Conservation (phyloP, 768 basidiomycete genomes). For the Lactarius sanguifluus region DNA sequence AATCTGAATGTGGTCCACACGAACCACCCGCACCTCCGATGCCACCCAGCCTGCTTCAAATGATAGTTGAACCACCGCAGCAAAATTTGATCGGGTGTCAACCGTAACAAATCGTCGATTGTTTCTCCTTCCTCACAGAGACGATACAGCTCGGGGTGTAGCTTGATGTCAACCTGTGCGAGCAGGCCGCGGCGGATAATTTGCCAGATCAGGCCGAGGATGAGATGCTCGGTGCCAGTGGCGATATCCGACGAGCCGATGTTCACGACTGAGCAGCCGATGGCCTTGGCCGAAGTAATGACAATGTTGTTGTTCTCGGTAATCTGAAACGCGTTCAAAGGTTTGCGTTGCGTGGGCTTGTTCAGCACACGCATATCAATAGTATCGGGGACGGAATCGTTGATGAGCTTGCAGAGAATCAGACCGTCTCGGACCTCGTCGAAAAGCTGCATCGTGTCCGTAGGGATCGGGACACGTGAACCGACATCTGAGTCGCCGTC, state of each 20-base stretch:
- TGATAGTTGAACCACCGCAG: constrained; percentile 99
- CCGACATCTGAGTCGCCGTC: constrained; percentile 88
- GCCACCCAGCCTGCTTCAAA: constrained; percentile 92
- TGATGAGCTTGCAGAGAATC: constrained; percentile 97
- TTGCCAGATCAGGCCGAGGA: constrained; percentile 98
- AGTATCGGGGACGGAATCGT: constrained; percentile 98
- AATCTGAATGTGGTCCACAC: not conserved
- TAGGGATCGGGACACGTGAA: constrained; percentile 84
- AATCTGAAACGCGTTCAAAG: constrained; percentile 97
- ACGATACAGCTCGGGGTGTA: constrained; percentile 95
- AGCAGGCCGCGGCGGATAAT: constrained; percentile 93
- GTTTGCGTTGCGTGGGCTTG: constrained; percentile 75
- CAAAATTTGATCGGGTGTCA: constrained; percentile 96
- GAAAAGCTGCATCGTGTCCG: constrained; percentile 96
- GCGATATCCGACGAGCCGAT: constrained; percentile 92
- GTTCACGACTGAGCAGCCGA: constrained; percentile 98
- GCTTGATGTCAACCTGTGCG: constrained; percentile 95
- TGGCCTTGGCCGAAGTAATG: constrained; percentile 96
- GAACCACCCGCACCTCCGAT: constrained; percentile 57
- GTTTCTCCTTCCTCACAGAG: constrained; percentile 97
- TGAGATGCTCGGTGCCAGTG: constrained; percentile 93
- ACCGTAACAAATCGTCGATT: constrained; percentile 86
- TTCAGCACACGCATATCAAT: constrained; percentile 99
- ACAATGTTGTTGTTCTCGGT: constrained; percentile 99
- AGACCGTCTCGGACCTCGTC: constrained; percentile 96